Evolutionary conservation across 306 rosid species (phyloP), one percentile per base, ranked within the genome.

Genomic region (Vigna trinervia): DNA sequence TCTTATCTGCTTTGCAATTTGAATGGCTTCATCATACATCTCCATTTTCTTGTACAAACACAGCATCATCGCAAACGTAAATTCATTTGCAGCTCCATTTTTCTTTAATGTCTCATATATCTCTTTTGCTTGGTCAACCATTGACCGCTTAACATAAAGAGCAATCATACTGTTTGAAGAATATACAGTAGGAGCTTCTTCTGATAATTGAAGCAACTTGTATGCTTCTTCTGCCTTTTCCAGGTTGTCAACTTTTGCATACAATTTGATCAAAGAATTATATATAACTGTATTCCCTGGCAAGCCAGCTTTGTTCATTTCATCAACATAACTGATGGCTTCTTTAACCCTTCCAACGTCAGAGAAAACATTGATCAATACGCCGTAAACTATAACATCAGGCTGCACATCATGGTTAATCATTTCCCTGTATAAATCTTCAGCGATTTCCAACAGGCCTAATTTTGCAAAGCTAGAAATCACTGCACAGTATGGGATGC

Each of bases 141-240:
- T 88, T 13, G 90, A 88, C 12, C 78, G 92, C 79, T 83, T 84
- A 7, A 90, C 85, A 80, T 88, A 94, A 56, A 94, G 96, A 76
- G 87, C 93, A 50, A 92, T 88, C 96, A 94, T 88, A 74, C 97
- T 92, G 73, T 94, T 94, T 10, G 97, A 94, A 80, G 95, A 90
- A 80, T 89, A 92, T 30, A 86, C 56, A 36, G 86, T 2, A 15
- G 90, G 87, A 78, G 93, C 95, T 54, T 87, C 98, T 70, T 85
- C 82, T 71, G 88, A 85, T 15, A 81, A 75, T 67, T 74, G 87
- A 56, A 94, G 92, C 84, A 87, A 72, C 59, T 84, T 83, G 87
- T 89, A 92, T 47, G 89, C 86, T 83, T 92, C 90, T 81, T 92
- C 81, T 60, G 96, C 97, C 82, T 89, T 89, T 75, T 87, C 81